A percentile compares a stretch with the other conserved stretches of the same genome.
phyloP scores from a whole-genome alignment of 2,329 filamentous ascomycete genomes.

The Cordyceps cicadae region DNA sequence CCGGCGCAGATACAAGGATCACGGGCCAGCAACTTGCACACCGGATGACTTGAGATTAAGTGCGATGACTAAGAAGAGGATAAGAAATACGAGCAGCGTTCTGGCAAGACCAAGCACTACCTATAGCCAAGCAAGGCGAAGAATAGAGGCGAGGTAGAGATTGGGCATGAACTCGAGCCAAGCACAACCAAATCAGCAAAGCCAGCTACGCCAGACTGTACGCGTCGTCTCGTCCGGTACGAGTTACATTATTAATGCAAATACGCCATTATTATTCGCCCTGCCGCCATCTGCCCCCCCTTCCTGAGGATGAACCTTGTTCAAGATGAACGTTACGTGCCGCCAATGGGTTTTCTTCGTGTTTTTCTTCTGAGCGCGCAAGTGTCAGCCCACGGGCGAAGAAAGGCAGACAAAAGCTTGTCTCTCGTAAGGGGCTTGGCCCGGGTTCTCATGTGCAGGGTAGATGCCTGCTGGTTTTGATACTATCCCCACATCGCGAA shows the following conservation, averaged over 20 bases:
- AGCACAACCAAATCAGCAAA: too few species aligned
- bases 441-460: neutral
- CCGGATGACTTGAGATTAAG: neutral
- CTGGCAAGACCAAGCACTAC: too few species aligned
- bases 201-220: too few species aligned
- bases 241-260: too few species aligned
- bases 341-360: neutral
- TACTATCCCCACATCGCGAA: neutral
- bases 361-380: neutral
- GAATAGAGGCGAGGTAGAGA: too few species aligned
- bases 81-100: neutral
- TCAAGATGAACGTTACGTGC: neutral
- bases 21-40: neutral
- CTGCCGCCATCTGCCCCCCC: neutral
- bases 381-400: neutral
- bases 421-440: neutral
- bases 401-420: neutral
- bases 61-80: neutral
- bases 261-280: neutral
- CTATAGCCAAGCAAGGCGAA: too few species aligned
- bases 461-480: neutral
- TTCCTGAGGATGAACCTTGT: neutral
- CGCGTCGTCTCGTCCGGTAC: too few species aligned
- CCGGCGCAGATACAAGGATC: constrained; percentile 2
- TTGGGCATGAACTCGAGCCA: too few species aligned